Evolutionary conservation across 1,139 yeast genomes (phyloP).

Genomic region (Suhomyces anneliseae): DNA sequence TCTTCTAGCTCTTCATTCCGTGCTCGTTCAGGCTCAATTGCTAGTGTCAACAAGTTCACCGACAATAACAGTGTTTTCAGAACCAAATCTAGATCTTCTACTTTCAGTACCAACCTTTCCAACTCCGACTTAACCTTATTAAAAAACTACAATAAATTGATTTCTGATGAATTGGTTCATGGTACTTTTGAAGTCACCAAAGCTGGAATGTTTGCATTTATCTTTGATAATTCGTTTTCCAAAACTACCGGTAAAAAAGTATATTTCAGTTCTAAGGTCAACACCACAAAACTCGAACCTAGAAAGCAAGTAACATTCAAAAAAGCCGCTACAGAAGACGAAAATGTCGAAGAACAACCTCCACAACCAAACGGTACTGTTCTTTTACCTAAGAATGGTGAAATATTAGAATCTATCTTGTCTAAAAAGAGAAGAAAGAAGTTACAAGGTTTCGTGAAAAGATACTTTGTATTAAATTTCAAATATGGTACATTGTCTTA

Average conservation of each 20-base stretch:
- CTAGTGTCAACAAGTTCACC: conserved; percentile 41
- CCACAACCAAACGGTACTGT: conserved; percentile 14
- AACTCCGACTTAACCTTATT: conserved; percentile 41
- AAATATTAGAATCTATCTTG: conserved; percentile 69
- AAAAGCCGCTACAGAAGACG: neutral
- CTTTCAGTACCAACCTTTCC: conserved; percentile 33
- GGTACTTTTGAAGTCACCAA: conserved; percentile 59
- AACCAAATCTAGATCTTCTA: conserved; percentile 37
- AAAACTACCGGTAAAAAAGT: conserved; percentile 83
- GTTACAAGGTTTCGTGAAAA: conserved; percentile 77
- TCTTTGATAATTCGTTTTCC: conserved; percentile 89
- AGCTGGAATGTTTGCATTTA: conserved; percentile 78
- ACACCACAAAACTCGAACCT: conserved; percentile 5
- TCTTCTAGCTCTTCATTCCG: conserved; percentile 5
- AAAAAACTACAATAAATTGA: conserved; percentile 44
- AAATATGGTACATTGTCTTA: conserved; percentile 83
- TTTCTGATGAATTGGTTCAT: conserved; percentile 56
- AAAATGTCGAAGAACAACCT: neutral
- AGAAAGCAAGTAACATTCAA: conserved; percentile 6
- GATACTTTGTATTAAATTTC: conserved; percentile 81
- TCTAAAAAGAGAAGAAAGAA: conserved; percentile 76
- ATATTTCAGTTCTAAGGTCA: conserved; percentile 59
- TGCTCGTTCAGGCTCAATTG: conserved; percentile 34
- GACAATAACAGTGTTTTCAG: conserved; percentile 28
- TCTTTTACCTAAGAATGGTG: conserved; percentile 52